A percentile compares a stretch with the other conserved stretches of the same genome.
Evolutionary conservation across 768 basidiomycete genomes (phyloP).

Genomic region (Leccinellum luteum): DNA sequence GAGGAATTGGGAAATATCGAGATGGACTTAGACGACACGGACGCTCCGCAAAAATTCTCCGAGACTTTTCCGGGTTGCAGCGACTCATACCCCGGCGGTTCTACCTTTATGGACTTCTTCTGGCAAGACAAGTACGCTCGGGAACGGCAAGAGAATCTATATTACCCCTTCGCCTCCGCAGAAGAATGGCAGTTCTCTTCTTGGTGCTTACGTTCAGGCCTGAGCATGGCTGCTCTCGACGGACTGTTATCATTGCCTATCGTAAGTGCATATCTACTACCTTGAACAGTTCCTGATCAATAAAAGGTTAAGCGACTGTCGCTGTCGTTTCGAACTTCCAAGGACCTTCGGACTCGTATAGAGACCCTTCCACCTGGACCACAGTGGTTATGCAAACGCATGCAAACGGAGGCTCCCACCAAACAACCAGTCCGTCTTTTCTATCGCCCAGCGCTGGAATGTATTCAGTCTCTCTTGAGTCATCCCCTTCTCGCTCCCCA

Average conservation of each 20-base stretch:
- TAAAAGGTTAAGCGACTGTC: not conserved
- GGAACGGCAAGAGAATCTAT: not conserved
- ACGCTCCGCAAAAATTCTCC: not conserved
- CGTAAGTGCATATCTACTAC: not conserved
- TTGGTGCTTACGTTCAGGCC: not conserved
- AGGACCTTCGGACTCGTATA: too few relatives aligned
- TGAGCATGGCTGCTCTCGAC: not conserved
- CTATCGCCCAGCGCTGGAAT: too few relatives aligned
- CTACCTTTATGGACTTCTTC: slow-evolving; percentile 3
- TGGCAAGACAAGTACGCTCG: not conserved
- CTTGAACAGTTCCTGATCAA: not conserved
- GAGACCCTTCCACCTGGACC: too few relatives aligned
- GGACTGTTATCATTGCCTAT: not conserved
- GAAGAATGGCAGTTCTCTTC: not conserved
- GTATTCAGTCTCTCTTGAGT: too few relatives aligned
- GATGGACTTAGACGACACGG: not conserved
- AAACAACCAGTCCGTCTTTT: too few relatives aligned
- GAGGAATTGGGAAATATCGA: not conserved
- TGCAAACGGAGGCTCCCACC: too few relatives aligned
- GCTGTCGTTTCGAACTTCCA: too few relatives aligned
- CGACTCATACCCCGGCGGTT: not conserved
- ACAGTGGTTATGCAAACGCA: too few relatives aligned
- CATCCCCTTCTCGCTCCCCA: too few relatives aligned
- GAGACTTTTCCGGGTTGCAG: not conserved
- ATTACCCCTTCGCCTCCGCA: not conserved